phyloP scores from a whole-genome alignment of 108 stramenopile species.

The Cyclotella sp. region DNA sequence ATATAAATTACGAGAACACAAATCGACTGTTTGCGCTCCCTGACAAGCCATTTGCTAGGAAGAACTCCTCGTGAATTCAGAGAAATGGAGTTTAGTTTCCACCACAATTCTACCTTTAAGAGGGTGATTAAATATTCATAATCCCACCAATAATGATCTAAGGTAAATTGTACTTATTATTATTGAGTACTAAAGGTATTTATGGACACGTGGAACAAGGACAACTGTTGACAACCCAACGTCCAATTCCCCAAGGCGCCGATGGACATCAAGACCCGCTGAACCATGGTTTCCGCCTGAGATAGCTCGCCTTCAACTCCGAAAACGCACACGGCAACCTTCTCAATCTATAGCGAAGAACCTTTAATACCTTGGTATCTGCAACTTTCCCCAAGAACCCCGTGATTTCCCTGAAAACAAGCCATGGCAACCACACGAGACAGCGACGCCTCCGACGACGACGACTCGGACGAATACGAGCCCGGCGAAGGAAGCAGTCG shows the following conservation, averaged over 20 bases:
- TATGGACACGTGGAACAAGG: neutral
- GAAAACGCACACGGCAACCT: neutral
- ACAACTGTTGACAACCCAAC: neutral
- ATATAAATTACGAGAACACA: too few relatives aligned
- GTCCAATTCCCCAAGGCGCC: too few relatives aligned
- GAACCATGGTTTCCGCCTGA: slow-evolving; percentile 19
- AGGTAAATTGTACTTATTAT: too few relatives aligned
- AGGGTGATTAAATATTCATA: too few relatives aligned
- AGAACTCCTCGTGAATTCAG: too few relatives aligned
- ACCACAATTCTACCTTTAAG: too few relatives aligned
- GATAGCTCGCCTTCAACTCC: neutral
- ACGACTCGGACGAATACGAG: slow-evolving; percentile 66
- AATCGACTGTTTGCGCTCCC: too few relatives aligned
- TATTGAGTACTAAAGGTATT: too few relatives aligned
- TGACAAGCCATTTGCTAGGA: too few relatives aligned
- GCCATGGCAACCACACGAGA: neutral
- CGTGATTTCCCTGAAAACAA: neutral
- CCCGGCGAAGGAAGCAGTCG: slow-evolving; percentile 53
- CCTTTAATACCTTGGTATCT: neutral
- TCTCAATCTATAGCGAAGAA: neutral
- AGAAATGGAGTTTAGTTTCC: too few relatives aligned
- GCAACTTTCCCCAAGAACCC: neutral
- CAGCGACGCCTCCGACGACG: slow-evolving; percentile 60
- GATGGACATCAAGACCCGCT: neutral
- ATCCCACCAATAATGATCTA: too few relatives aligned